Conservation (phyloP, 176 grass and related monocot genomes). For the Elymus sibiricus region DNA sequence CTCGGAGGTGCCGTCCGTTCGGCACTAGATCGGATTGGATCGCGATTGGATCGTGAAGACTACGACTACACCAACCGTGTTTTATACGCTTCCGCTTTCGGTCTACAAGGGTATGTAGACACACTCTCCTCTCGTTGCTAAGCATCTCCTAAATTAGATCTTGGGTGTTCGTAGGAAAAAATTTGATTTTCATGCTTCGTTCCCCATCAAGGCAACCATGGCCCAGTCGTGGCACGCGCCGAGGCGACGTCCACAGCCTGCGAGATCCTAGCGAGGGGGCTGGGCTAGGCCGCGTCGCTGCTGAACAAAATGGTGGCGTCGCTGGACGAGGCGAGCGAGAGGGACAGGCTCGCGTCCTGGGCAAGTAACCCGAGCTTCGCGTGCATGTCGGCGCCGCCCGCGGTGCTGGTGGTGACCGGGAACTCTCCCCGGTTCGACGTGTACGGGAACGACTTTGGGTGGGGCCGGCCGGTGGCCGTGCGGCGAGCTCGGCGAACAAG, state of each 20-base stretch:
- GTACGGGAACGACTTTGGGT: background rate
- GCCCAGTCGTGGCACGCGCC: background rate
- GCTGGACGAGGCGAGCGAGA: background rate
- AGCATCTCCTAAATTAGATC: too few relatives aligned
- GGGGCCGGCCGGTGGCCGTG: constrained; percentile 25
- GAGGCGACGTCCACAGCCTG: background rate
- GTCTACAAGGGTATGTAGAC: too few relatives aligned
- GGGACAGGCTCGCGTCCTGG: background rate
- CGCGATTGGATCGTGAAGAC: too few relatives aligned
- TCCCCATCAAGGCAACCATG: too few relatives aligned
- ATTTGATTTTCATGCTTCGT: too few relatives aligned
- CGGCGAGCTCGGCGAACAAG: constrained; percentile 32
- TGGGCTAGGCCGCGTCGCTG: constrained; percentile 17
- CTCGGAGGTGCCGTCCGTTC: too few relatives aligned
- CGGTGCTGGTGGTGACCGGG: background rate
- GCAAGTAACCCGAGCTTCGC: background rate
- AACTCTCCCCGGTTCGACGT: background rate
- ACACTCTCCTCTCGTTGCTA: too few relatives aligned
- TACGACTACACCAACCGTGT: too few relatives aligned
- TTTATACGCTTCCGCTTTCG: too few relatives aligned
- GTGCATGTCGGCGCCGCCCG: background rate
- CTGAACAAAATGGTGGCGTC: constrained; percentile 22
- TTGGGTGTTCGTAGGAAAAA: too few relatives aligned
- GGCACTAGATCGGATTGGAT: too few relatives aligned
- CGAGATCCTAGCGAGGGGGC: constrained; percentile 9